phyloP scores from a whole-genome alignment of 2,329 filamentous ascomycete species.

The Ophiostoma pallidulum region DNA sequence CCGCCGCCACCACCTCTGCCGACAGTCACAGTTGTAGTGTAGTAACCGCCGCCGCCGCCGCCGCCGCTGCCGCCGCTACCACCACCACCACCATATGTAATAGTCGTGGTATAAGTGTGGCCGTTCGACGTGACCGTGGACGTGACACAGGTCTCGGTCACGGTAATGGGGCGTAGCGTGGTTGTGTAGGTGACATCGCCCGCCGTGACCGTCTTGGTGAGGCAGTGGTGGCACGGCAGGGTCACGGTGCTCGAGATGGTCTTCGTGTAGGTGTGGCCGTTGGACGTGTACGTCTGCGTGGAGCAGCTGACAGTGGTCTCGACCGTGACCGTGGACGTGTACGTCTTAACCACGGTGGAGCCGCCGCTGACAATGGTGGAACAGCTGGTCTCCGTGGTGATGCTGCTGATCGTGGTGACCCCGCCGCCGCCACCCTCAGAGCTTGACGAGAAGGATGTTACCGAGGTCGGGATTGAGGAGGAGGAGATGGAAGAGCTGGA shows the following conservation, averaged over 20 bases:
- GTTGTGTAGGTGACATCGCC: conserved; percentile 8
- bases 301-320: conserved; percentile 8
- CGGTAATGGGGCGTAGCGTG: not conserved
- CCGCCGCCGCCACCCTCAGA: too few species aligned
- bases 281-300: conserved; percentile 3
- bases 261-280: conserved; percentile 4
- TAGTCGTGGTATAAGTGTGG: conserved; percentile 10
- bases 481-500: conserved; percentile 1
- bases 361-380: too few species aligned
- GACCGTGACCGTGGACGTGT: conserved; percentile 2
- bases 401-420: not conserved
- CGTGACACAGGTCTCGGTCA: not conserved
- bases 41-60: too few species aligned
- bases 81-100: not conserved
- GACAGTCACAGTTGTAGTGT: not conserved
- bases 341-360: not conserved
- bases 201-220: conserved; percentile 9
- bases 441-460: too few species aligned
- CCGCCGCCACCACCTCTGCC: not conserved
- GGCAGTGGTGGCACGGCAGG: conserved; percentile 3
- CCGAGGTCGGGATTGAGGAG: too few species aligned
- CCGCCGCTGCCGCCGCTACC: not conserved
- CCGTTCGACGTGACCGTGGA: conserved; percentile 5
- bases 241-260: conserved; percentile 7
- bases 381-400: not conserved